Base-by-base conservation (phyloP, 2,329 filamentous ascomycete genomes). In the Stemphylium beticola region DNA sequence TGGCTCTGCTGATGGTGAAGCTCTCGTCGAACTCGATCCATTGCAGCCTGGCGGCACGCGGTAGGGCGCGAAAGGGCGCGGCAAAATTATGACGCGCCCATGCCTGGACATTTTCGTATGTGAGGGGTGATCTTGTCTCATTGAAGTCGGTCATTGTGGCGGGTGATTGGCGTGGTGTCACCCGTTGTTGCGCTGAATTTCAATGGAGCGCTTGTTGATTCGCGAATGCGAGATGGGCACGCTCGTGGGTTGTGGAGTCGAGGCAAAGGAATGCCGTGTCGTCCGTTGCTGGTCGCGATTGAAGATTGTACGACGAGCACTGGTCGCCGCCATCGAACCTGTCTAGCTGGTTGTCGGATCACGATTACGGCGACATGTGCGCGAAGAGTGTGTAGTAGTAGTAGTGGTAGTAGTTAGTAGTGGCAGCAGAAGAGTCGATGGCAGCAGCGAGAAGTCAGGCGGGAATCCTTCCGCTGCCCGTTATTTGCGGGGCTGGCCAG, bases 11-110 rank as follows among this genome's bases (percentile, higher is more conserved):
- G 53, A 62, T 62, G 46, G 53, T 61, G 47, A 66, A 64, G 32
- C 62, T 64, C 10, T 68, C 66, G 53, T 68, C 67, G 52, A 68
- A 64, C 12, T 57, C 53, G 55, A 66, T 64, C 57, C 65, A 69
- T 14, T 61, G 56, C 34, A 67, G 47, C 38, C 58, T 58, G 33
- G 63, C 55, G 15, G 55, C 48, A 33, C 64, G 55, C 10, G 61
- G 61, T 14, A 67, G 42, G 11, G 66, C 60, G 26, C 59, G 54
- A 52, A 62, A 68, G 3, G 64, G 47, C 20, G 58, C 58, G 39
- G 61, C 38, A 44, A 68, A 69, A 41, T 59, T 57, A 8, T 55
- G 38, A 32, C 63, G 63, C 11, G 61, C 66, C 64, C 66, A 65
- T 20, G 54, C 37, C 48, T 67, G 64, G 37, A 69, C 60, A 44